Evolutionary conservation across 169 alveolate genomes (phyloP).

Genomic region (Cryptosporidium felis): DNA sequence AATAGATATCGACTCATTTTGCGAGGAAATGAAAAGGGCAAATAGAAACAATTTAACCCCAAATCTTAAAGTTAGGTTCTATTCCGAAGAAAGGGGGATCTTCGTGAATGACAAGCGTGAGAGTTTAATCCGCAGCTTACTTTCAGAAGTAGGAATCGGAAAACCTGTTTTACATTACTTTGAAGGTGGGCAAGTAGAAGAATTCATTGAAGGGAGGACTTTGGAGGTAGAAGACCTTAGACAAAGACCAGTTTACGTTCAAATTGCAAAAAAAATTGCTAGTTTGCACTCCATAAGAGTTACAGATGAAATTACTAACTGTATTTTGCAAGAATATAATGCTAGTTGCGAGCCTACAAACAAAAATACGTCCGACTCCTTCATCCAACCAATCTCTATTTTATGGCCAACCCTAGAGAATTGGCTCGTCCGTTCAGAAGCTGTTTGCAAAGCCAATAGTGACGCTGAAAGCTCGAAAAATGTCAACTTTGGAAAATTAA

Average conservation of each 20-base stretch:
- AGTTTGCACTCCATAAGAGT: constrained; percentile 30
- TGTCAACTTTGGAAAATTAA: constrained; percentile 6
- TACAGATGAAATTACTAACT: background rate
- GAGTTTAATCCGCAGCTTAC: constrained; percentile 11
- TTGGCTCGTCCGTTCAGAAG: constrained; percentile 30
- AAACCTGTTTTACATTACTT: constrained; percentile 33
- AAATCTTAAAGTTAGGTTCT: constrained; percentile 21
- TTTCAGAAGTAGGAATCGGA: constrained; percentile 23
- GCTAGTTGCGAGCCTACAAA: background rate
- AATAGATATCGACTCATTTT: constrained; percentile 12
- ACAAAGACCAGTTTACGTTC: background rate
- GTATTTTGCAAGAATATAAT: background rate
- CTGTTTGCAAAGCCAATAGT: background rate
- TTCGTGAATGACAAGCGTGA: constrained; percentile 61
- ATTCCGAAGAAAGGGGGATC: constrained; percentile 20
- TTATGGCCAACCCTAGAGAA: constrained; percentile 46
- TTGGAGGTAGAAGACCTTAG: constrained; percentile 56
- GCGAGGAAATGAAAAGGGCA: constrained; percentile 9
- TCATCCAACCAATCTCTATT: background rate
- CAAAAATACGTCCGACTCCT: background rate
- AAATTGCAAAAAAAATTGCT: constrained; percentile 32
- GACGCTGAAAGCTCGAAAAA: background rate
- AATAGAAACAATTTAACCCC: background rate
- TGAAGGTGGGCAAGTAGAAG: constrained; percentile 67
- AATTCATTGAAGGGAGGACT: constrained; percentile 40